Base-by-base conservation (phyloP, 2,329 filamentous ascomycete genomes). In the Fusarium sp. region DNA sequence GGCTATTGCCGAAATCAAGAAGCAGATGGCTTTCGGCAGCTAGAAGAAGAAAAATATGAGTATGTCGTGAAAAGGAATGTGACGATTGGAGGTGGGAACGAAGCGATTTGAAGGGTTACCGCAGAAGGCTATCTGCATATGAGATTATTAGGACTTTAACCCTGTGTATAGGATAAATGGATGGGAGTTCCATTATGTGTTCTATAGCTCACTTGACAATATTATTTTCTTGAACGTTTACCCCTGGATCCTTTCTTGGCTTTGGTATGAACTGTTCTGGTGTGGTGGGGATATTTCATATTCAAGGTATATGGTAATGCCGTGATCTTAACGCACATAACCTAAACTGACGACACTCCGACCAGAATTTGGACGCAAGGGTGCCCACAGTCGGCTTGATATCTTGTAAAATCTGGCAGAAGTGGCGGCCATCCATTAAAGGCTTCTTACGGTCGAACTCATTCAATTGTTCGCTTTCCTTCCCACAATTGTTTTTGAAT, bases 1-100 rank as follows among this genome's bases (percentile, higher is more conserved):
- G 79, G 96, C 96, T 19, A 97, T 99, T 83, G 94, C 94, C 53
- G 92, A 97, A 86, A 97, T 97, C 81, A 98, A 98, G 92, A 97
- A 97, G 92, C 88, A 90, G 83, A 91, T 98, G 92, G 89, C 94
- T 58, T 82, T 87, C 37, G 76, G 77, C 32, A 70, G 70, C 49
- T 78, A 74, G 44, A 51, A 41, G 48, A 39, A n/a, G 22, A 47
- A 51, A 64, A 64, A 50, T 32, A 63, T 5, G 48, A 46, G n/a
- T 44, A 53, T 56, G 48, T 53, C 33, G 56, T 41, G 58, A 52
- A 56, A 56, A 67, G 40, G 61, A 55, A 66, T 56, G 44, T 57
- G 58, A 70, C 46, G 57, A 68, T 54, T 53, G 61, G 43, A 51
- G 62, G 66, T 15, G 44, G 64, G 56, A 56, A 54, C 45, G 66